Base-by-base conservation (phyloP, 768 basidiomycete species). In the Candolleomyces efflorescens region DNA sequence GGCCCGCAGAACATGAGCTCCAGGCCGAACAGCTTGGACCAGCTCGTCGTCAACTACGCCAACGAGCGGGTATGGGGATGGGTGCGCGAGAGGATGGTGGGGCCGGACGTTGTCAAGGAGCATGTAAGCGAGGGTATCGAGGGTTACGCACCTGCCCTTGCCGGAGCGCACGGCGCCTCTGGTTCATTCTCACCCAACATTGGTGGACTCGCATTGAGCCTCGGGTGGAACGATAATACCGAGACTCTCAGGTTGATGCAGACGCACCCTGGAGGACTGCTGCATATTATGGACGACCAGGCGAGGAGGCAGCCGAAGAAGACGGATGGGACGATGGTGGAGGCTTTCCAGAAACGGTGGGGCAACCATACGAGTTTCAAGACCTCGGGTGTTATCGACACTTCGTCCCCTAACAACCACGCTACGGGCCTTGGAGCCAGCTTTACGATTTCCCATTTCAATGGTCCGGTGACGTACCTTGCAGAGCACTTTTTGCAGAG, bases 241-340 rank as follows among this genome's bases (percentile, higher is more conserved):
- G 95, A 98, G 68, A 94, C 92, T 63, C 72, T 98, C 27, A 84
- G 92, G 7, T 77, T 99, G 27, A 74, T 98, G 43, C 89, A 94
- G 67, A 88, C 92, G 67, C 78, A 78, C 55, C 94, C 92, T 1
- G 95, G 94, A 10, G 97, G 97, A 1, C 77, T 99, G 32, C 86
- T 98, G 54, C 93, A 96, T 65, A 98, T 98, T 71, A 92, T 98
- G 89, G 95, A 98, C 67, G 96, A 98, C 67, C 94, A 97, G 71
- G 90, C 94, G 1, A 82, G 89, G 12, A 80, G 90, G 39, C 81
- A 83, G 56, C 87, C 85, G 59, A 95, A 94, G 74, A 94, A 95
- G 83, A 95, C 88, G 2, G 93, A 96, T 65, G 82, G 88, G 54
- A 92, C 89, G 0, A 97, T 98, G 93, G 84, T 95, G 9, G 94